Percentiles rank a stretch among this genome's conserved stretches.
These are phyloP conservation scores for Pseudocercospora eumusae DNA, from an alignment of 2,329 filamentous ascomycete species.

Conservation along the genomic window DNA sequence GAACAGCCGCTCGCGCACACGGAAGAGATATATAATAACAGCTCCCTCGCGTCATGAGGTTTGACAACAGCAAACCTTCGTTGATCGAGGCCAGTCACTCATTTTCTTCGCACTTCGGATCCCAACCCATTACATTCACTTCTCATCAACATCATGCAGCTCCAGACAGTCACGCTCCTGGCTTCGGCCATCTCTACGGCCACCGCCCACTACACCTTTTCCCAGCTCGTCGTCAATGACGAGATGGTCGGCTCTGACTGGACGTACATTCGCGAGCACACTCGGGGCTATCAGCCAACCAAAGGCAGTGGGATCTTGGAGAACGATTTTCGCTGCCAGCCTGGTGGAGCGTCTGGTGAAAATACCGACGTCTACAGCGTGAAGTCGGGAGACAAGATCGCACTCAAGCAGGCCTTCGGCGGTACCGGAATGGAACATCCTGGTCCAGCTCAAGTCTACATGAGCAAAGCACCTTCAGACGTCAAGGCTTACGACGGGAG, in stretches of 20 bases:
- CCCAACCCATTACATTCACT: not conserved
- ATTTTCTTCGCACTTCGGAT: not conserved
- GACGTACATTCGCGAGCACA: conserved; percentile 29
- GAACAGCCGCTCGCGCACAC: not conserved
- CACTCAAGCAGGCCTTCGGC: conserved; percentile 23
- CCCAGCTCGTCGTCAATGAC: conserved; percentile 26
- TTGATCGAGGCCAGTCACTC: not conserved
- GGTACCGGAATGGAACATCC: conserved; percentile 27
- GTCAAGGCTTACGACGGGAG: conserved; percentile 24
- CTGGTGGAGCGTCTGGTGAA: conserved; percentile 17
- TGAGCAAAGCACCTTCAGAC: conserved; percentile 25
- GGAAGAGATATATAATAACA: not conserved
- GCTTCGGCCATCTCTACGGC: not conserved
- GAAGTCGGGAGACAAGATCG: conserved; percentile 26
- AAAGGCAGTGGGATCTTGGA: conserved; percentile 22
- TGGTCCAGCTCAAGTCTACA: conserved; percentile 26
- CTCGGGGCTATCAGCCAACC: conserved; percentile 25
- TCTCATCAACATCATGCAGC: not conserved
- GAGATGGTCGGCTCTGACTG: conserved; percentile 22
- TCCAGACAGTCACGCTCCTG: not conserved
- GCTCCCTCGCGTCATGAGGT: not conserved
- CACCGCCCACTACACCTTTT: conserved; percentile 30
- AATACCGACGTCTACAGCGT: conserved; percentile 22
- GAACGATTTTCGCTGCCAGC: conserved; percentile 13
- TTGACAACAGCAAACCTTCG: not conserved